Evolutionary conservation across 2,329 filamentous ascomycete species (phyloP).

Genomic region (Epicoccum nigrum): DNA sequence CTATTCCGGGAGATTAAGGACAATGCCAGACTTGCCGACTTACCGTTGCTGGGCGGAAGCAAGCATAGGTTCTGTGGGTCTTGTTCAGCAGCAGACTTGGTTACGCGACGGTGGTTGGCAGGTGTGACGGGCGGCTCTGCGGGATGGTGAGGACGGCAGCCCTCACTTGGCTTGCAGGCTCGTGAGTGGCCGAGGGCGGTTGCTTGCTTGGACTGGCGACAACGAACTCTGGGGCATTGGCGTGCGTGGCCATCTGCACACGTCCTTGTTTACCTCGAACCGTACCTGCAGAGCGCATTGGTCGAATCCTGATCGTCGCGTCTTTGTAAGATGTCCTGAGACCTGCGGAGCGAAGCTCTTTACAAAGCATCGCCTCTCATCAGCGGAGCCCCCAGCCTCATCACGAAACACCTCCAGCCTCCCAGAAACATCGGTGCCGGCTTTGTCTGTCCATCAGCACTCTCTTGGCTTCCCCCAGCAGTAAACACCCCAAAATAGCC

Average conservation of each 20-base stretch:
- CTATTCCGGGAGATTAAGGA: slow-evolving; percentile 6
- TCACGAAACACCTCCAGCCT: slow-evolving; percentile 1
- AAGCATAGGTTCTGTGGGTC: slow-evolving; percentile 2
- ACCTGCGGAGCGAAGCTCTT: background rate
- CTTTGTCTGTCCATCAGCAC: slow-evolving; percentile 1
- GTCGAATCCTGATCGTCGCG: background rate
- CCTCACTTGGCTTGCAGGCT: slow-evolving; percentile 5
- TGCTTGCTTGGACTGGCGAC: slow-evolving; percentile 3
- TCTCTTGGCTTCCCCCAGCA: background rate
- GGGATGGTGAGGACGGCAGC: slow-evolving; percentile 19
- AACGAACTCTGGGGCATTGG: background rate
- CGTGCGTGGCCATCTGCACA: background rate
- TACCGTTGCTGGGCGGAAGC: background rate
- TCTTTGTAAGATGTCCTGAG: slow-evolving; percentile 7
- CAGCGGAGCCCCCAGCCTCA: slow-evolving; percentile 1
- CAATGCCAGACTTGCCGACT: background rate
- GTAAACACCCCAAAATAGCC: slow-evolving; percentile 17
- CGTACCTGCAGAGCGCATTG: background rate
- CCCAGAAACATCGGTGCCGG: slow-evolving; percentile 13
- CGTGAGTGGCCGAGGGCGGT: slow-evolving; percentile 7
- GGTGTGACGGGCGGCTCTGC: slow-evolving; percentile 40
- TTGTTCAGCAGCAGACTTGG: background rate
- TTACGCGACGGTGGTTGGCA: slow-evolving; percentile 9
- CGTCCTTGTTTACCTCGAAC: background rate
- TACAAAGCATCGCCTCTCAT: background rate